Base-by-base conservation (phyloP, 1,284 basidiomycete genomes). In the Boletus sp. region DNA sequence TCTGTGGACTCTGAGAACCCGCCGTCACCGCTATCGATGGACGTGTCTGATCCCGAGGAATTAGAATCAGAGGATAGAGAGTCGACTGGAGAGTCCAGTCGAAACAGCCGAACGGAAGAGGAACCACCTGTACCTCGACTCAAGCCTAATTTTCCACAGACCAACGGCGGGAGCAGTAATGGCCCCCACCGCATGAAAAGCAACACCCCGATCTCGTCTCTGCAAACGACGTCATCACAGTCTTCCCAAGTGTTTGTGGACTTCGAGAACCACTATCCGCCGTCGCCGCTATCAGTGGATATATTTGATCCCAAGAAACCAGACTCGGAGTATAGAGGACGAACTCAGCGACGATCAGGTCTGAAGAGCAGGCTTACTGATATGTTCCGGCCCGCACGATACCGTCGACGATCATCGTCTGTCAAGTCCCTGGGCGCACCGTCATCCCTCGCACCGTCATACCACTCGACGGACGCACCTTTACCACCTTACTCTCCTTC, bases 291-390 rank as follows among this genome's bases (percentile, higher is more conserved):
- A 40, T 67, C 65, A 1, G 58, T 72, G 0, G 64, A 65, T 33
- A 61, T 65, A 9, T 72, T 74, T 27, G 74, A 74, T 62, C 50
- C 70, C 21, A 74, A 74, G 25, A 73, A 77, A n/a, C 59, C 72
- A 50, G 66, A 74, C 38, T 61, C 62, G 23, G 74, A 74, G 25
- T 73, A 72, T 37, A 76, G 82, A 28, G 82, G 80, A 3, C 77
- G 81, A 5, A 69, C 74, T 7, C 68, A 76, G 44, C 77, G 81
- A 51, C 82, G 80, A 57, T 76, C 79, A 31, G 81, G 80, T 67
- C 73, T 83, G 59, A 78, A 80, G 55, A 78, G 71, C 30, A 80
- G 82, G 64, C 69, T 82, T 21, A 79, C 79, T 3, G 82, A 84
- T 31, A 76, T 76, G n/a, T 73, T 83, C 59, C 74, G 78, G 8